A percentile compares a stretch with the other conserved stretches of the same genome.
Conservation (phyloP, 176 grass and related monocot genomes). For the Poa pratensis region DNA sequence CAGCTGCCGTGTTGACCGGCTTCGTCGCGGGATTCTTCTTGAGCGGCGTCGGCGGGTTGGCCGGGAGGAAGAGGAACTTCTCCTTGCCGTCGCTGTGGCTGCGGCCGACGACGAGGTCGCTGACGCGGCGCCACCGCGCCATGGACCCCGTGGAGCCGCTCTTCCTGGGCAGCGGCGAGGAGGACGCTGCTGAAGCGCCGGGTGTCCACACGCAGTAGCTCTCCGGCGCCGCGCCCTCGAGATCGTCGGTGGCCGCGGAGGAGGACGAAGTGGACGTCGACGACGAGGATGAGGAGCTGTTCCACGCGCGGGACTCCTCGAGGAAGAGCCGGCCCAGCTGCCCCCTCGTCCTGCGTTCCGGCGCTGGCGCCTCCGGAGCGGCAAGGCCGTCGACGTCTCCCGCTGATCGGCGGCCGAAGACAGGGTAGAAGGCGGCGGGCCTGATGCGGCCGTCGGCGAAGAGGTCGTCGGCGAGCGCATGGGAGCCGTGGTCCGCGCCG, state of each 20-base stretch:
- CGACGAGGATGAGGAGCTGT: constrained; percentile 9
- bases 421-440: constrained; percentile 62
- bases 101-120: constrained; percentile 73
- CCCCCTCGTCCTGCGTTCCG: constrained; percentile 25
- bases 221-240: constrained; percentile 56
- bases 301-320: constrained; percentile 60
- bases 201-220: constrained; percentile 82
- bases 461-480: constrained; percentile 58
- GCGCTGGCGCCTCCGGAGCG: neutral
- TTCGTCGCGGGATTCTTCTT: neutral
- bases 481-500: constrained; percentile 40
- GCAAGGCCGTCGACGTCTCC: neutral
- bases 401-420: constrained; percentile 45
- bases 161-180: constrained; percentile 44
- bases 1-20: neutral
- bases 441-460: constrained; percentile 68
- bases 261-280: constrained; percentile 43
- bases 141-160: constrained; percentile 87
- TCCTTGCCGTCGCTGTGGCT: constrained; percentile 97
- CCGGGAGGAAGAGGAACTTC: constrained; percentile 81
- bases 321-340: constrained; percentile 61
- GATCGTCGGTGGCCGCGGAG: constrained; percentile 19
- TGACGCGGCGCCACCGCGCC: constrained; percentile 80
- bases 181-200: neutral
- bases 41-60: neutral